A percentile compares a stretch with the other conserved stretches of the same genome.
Conservation (phyloP, 345 rosid species). For the Eutrema japonicum region DNA sequence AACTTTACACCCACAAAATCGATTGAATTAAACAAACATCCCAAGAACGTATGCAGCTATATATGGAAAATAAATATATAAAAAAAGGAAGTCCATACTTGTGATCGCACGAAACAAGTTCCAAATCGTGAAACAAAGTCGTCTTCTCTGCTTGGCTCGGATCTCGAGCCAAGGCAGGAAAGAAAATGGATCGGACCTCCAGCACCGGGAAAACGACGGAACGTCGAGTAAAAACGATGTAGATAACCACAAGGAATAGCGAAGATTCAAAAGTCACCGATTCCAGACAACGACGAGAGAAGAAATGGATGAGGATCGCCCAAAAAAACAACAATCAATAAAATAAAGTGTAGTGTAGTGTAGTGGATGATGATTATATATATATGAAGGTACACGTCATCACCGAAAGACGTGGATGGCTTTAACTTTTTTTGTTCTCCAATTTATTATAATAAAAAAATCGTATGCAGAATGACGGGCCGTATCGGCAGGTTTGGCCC, state of each 20-base stretch:
- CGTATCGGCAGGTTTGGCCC: not conserved
- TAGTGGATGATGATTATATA: not conserved
- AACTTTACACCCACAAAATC: not conserved
- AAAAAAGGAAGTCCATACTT: not conserved
- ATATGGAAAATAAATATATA: not conserved
- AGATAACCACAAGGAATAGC: constrained; percentile 24
- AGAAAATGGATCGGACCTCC: constrained; percentile 39
- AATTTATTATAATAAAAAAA: too few species aligned
- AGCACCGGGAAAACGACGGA: constrained; percentile 10
- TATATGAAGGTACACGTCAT: constrained; percentile 40
- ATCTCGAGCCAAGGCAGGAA: constrained; percentile 93
- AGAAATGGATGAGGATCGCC: constrained; percentile 40
- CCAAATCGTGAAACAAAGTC: constrained; percentile 49
- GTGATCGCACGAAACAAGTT: constrained; percentile 28
- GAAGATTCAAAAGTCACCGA: constrained; percentile 42
- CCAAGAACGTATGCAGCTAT: not conserved
- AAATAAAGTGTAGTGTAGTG: not conserved
- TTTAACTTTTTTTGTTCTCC: not conserved
- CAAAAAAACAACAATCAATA: not conserved
- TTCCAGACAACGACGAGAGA: constrained; percentile 39
- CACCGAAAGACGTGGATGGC: constrained; percentile 24
- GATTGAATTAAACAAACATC: not conserved
- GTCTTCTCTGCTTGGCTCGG: constrained; percentile 80
- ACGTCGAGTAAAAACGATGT: constrained; percentile 14
- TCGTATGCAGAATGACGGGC: not conserved